Evolutionary conservation across 129 eudicot species (phyloP).

Genomic region (Helianthus tuberosus): DNA sequence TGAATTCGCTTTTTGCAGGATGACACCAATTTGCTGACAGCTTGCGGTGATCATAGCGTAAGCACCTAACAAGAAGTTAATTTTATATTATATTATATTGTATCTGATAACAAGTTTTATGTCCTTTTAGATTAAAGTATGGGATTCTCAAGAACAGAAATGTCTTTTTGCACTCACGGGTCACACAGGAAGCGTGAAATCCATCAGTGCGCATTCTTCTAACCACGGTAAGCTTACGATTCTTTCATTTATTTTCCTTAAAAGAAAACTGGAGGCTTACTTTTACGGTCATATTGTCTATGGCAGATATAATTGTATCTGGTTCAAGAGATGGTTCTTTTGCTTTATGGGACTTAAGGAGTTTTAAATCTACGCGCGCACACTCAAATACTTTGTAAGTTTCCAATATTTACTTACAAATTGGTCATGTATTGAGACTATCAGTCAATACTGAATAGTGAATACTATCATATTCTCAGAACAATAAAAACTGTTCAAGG

Average conservation of each 20-base stretch:
- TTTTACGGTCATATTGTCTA: not conserved
- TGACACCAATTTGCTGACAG: conserved; percentile 66
- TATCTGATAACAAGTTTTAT: conserved; percentile 9
- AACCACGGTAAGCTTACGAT: conserved; percentile 57
- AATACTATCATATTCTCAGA: conserved; percentile 30
- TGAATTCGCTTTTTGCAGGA: conserved; percentile 54
- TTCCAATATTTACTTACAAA: not conserved
- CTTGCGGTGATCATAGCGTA: conserved; percentile 93
- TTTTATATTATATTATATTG: not conserved
- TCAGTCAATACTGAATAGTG: conserved; percentile 9
- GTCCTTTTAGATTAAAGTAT: conserved; percentile 63
- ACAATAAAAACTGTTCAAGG: conserved; percentile 40
- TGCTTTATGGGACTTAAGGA: conserved; percentile 91
- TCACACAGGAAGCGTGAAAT: conserved; percentile 88
- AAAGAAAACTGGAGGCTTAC: not conserved
- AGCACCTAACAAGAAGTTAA: conserved; percentile 26
- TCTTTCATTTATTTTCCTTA: not conserved
- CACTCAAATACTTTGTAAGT: conserved; percentile 52
- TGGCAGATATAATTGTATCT: conserved; percentile 66
- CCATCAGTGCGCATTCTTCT: conserved; percentile 72
- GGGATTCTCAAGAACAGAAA: conserved; percentile 75
- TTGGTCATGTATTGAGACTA: not conserved
- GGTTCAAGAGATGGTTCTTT: conserved; percentile 97
- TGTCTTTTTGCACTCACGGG: conserved; percentile 58
- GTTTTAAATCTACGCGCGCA: conserved; percentile 33